These are phyloP conservation scores for Filobasidium uniguttulatum DNA, from an alignment of 1,284 basidiomycete species.

Conservation along the genomic window DNA sequence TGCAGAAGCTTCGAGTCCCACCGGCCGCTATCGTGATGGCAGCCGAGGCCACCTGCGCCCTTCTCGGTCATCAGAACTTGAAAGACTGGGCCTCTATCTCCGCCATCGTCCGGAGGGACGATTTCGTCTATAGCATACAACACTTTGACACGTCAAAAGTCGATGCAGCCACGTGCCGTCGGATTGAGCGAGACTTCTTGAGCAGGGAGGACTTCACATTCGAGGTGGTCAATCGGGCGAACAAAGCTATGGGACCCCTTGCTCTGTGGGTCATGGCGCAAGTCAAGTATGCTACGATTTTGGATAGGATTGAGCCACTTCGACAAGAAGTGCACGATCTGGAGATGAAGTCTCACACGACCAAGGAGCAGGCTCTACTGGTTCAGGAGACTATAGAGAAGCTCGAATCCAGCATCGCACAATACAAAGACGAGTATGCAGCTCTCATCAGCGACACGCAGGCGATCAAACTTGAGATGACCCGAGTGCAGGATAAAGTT, in stretches of 20 bases:
- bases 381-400: conserved; percentile 88
- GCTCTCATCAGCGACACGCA: conserved; percentile 93
- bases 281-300: conserved; percentile 91
- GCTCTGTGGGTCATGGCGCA: conserved; percentile 98
- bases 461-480: conserved; percentile 96
- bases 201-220: conserved; percentile 86
- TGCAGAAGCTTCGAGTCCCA: conserved; percentile 95
- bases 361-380: conserved; percentile 77
- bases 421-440: conserved; percentile 97
- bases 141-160: conserved; percentile 93
- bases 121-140: conserved; percentile 94
- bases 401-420: conserved; percentile 80
- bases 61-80: conserved; percentile 94
- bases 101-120: conserved; percentile 88
- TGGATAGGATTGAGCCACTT: conserved; percentile 93
- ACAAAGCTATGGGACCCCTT: conserved; percentile 92
- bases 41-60: conserved; percentile 97
- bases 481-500: conserved; percentile 91
- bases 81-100: conserved; percentile 88
- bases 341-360: conserved; percentile 79
- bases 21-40: conserved; percentile 94
- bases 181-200: conserved; percentile 89
- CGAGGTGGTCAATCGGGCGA: conserved; percentile 87
- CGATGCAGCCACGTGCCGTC: conserved; percentile 76
- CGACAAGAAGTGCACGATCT: conserved; percentile 90